Evolutionary conservation across 306 rosid species (phyloP).

Genomic region (Erythrophleum fordii): DNA sequence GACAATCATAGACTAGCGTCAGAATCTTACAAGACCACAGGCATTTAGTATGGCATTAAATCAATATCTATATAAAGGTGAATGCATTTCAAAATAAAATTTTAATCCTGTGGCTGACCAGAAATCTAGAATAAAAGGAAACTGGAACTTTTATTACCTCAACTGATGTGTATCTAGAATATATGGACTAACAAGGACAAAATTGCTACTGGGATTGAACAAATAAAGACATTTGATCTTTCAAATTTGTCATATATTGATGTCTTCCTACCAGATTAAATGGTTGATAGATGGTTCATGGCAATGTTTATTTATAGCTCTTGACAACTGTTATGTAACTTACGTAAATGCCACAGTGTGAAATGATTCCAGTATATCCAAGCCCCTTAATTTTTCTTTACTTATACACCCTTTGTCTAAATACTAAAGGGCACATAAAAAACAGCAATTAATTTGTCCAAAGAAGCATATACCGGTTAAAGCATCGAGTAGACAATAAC

Average conservation of each 20-base stretch:
- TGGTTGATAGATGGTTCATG: background rate
- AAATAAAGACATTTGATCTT: background rate
- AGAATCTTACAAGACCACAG: background rate
- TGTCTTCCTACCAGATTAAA: background rate
- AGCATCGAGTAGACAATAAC: background rate
- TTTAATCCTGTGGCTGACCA: background rate
- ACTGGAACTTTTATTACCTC: background rate
- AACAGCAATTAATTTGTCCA: background rate
- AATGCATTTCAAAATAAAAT: background rate
- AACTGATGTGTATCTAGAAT: background rate
- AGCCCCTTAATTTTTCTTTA: constrained; percentile 1
- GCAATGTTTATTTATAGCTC: background rate
- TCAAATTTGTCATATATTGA: constrained; percentile 18
- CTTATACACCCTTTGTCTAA: background rate
- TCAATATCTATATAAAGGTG: background rate
- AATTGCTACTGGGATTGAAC: background rate
- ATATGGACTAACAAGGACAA: constrained; percentile 1
- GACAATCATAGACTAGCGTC: background rate
- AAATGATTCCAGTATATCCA: background rate
- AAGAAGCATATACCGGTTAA: background rate
- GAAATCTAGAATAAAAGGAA: background rate
- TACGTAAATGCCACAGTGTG: background rate
- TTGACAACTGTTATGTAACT: background rate
- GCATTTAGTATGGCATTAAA: background rate
- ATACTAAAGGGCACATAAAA: background rate